Evolutionary conservation across 2,329 filamentous ascomycete species (phyloP), one percentile per base, ranked within the genome.

Genomic region (Immersiporthe knoxdaviesiana): DNA sequence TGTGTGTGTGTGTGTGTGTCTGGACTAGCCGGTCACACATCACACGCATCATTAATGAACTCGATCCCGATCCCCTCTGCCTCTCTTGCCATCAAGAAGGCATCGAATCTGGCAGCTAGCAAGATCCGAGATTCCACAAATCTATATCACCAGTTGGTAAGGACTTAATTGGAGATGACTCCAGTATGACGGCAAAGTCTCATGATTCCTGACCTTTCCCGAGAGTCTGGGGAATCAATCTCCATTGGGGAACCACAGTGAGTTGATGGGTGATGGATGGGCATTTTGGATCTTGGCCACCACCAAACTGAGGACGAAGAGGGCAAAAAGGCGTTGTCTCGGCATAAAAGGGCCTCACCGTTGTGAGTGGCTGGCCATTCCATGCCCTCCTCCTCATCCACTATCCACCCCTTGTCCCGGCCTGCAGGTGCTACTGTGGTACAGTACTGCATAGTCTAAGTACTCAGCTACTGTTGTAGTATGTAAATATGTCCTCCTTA

Each of bases 141-240:
- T 37, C 30, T 59, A 37, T 37, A 37, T n/a, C 12, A 7, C 32
- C 8, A 35, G 30, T n/a, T 47, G 44, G 44, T 44, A 44, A 7
- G 37, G 6, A 44, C 1, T 16, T 41, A 41, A 41, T 4, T 4
- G 35, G 37, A 32, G 54, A 30, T 54, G 14, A 47, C 44, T 47
- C 44, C 44, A 27, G n/a, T 24, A 63, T 44, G 39, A 63, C 27
- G n/a, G 37, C n/a, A 24, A 63, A 12, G 18, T 30, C 41, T 63
- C 39, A 63, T 44, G 27, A 47, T 44, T 39, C 6, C 7, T 21
- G 21, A 21, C 18, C 44, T 7, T 12, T 32, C 39, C 60, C 39
- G 39, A 32, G 37, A 30, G 24, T 50, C 37, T 63, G 60, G 60
- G 60, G 60, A 35, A 63, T 32, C 44, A 30, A 62, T 62, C 44